Base-by-base conservation (phyloP, 306 rosid genomes). In the Cyamopsis tetragonoloba region DNA sequence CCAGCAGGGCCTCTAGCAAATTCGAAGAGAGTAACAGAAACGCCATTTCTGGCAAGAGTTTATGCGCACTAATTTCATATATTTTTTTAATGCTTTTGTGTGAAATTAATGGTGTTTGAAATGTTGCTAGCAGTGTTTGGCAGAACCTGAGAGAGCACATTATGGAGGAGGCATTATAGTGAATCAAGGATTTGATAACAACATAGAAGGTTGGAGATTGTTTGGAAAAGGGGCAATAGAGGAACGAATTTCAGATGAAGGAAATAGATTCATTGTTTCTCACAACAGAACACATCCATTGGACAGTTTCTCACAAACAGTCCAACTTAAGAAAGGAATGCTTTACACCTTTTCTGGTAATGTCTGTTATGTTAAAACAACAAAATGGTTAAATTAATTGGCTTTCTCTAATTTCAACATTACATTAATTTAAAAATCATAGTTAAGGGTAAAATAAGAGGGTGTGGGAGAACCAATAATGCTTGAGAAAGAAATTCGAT, bases 1-100 rank as follows among this genome's bases (percentile, higher is more conserved):
- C 98, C 96, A 62, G 96, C 96, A 7, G 96, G 95, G 72, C 96
- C 98, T 83, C 98, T 81, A 39, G 91, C 93, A 3, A 96, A 89
- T 22, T 92, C 96, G 79, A 92, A 84, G 73, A 92, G 65, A 41
- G 93, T 87, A 2, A 92, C 96, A 5, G 87, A 73, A 8, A 87
- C 55, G 10, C 96, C 98, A 87, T 81, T 81, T 70, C 82, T 66
- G 23, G 96, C 96, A 34, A 92, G 92, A 69, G 82, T 76, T 62
- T 96, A 87, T 7, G 96, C 96, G 68, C 96, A 89, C 18, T n/a
- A n/a, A n/a, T n/a, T n/a, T n/a, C n/a, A n/a, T n/a, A n/a, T n/a
- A n/a, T n/a, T n/a, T n/a, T n/a, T n/a, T n/a, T n/a, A n/a, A n/a
- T n/a, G n/a, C n/a, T n/a, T n/a, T n/a, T n/a, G n/a, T n/a, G n/a